Base-by-base conservation (phyloP, 2,329 filamentous ascomycete genomes). In the Clarireedia hainanense region DNA sequence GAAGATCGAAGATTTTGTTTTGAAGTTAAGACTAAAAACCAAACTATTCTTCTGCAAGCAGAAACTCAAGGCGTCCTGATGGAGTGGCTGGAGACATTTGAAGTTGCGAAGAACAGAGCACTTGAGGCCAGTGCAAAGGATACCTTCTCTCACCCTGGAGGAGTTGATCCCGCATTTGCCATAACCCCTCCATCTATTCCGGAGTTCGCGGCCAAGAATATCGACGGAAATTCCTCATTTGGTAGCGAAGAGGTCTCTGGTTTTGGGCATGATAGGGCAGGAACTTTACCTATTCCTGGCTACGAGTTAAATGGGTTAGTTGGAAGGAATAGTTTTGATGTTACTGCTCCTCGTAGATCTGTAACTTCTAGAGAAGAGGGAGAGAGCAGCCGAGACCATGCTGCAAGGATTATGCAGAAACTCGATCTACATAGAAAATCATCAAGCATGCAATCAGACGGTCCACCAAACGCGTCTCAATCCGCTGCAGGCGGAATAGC, bases 1-100 rank as follows among this genome's bases (percentile, higher is more conserved):
- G 94, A 99, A 72, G 94, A 99, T 67, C 84, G 94, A 40, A 83
- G 94, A 15, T 99, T 97, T 72, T 97, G 94, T 69, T 96, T 99
- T 66, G 94, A 99, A 72, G 88, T 99, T 66, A 99, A 97, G 76
- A 99, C 94, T 2, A 99, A 96, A 71, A 95, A 89, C 66, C 88
- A 88, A 60, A 94, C 86, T 50, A 84, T 96, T 60, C 75, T 96
- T 57, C 77, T 99, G 3, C 94, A 99, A 72, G 89, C 92, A 4
- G 94, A 99, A 69, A 96, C 90, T 0, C 94, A 99, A 69, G 77
- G 76, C 50, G 89, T 97, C 68, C 80, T 99, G n/a, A 91, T 88
- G 57, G 89, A 95, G 65, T 99, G 94, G 94, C 84, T 99, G 55
- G 84, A 89, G 61, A 85, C 92, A 0, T 96, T 99, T 64, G 92